Conservation (phyloP, 768 basidiomycete species). For the Nevesoporus exiguus region DNA sequence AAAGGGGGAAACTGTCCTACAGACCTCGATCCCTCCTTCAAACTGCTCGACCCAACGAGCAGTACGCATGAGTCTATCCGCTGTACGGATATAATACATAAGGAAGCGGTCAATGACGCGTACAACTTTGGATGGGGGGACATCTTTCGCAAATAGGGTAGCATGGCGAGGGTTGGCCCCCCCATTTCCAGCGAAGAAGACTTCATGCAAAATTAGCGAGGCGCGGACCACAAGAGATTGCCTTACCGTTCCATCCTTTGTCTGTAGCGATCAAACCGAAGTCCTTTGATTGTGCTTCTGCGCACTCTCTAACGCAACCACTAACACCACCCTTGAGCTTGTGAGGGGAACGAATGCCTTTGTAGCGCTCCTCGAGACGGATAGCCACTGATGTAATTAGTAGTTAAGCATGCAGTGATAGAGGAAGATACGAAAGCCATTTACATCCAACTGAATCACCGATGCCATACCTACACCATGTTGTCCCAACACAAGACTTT, state of each 20-base stretch:
- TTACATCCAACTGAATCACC: conserved; percentile 66
- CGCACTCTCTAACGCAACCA: conserved; percentile 73
- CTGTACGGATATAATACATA: conserved; percentile 68
- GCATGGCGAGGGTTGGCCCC: conserved; percentile 61
- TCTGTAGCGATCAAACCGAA: conserved; percentile 75
- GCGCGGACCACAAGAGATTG: neutral
- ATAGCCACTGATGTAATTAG: conserved; percentile 46
- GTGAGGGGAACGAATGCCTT: conserved; percentile 65
- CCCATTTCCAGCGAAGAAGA: conserved; percentile 68
- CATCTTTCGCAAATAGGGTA: conserved; percentile 61
- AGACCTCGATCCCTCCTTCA: conserved; percentile 64
- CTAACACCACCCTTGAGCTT: conserved; percentile 77
- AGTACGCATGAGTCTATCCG: conserved; percentile 68
- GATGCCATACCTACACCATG: conserved; percentile 68
- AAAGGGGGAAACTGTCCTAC: neutral
- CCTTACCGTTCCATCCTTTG: conserved; percentile 71
- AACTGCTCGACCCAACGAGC: conserved; percentile 71
- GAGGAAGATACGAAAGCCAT: neutral
- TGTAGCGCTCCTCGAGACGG: conserved; percentile 68
- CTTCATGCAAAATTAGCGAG: neutral
- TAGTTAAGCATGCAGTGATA: neutral
- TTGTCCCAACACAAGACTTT: conserved; percentile 74
- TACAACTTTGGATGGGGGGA: conserved; percentile 60
- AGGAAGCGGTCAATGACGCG: conserved; percentile 63
- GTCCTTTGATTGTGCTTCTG: conserved; percentile 72